phyloP scores from a whole-genome alignment of 2,329 filamentous ascomycete species.

The Neopestalotiopsis sp. region DNA sequence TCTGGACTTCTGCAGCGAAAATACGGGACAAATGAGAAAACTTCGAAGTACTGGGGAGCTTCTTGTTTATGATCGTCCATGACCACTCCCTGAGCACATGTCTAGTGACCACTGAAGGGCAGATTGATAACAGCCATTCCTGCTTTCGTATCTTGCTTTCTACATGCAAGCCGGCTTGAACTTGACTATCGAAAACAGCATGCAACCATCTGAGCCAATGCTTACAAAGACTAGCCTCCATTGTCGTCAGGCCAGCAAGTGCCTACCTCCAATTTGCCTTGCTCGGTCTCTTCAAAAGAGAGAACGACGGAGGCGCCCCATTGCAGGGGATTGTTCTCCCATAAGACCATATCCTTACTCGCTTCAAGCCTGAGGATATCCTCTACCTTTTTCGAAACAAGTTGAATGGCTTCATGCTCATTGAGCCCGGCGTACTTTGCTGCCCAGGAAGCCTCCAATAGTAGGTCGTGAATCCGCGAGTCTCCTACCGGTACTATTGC shows the following conservation, averaged over 20 bases:
- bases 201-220: not conserved
- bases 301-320: conserved; percentile 46
- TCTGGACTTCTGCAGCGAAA: not conserved
- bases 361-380: conserved; percentile 43
- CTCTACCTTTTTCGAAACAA: conserved; percentile 48
- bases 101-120: too few relatives aligned
- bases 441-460: conserved; percentile 45
- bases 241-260: conserved; percentile 40
- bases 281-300: conserved; percentile 37
- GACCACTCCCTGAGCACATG: too few relatives aligned
- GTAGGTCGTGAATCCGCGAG: conserved; percentile 44
- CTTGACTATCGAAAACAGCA: too few relatives aligned
- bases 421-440: conserved; percentile 45
- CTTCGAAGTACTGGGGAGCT: too few relatives aligned
- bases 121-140: too few relatives aligned
- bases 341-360: conserved; percentile 46
- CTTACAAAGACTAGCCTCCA: not conserved
- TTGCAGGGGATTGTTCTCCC: conserved; percentile 47
- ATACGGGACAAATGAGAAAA: not conserved
- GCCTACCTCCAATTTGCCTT: conserved; percentile 35
- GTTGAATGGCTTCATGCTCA: conserved; percentile 39
- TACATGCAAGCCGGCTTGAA: too few relatives aligned
- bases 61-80: too few relatives aligned
- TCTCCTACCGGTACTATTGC: conserved; percentile 35
- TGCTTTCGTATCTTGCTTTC: too few relatives aligned